These are phyloP conservation scores for Crithidia fasciculata DNA, from an alignment of 208 protist genomes.

Conservation along the genomic window DNA sequence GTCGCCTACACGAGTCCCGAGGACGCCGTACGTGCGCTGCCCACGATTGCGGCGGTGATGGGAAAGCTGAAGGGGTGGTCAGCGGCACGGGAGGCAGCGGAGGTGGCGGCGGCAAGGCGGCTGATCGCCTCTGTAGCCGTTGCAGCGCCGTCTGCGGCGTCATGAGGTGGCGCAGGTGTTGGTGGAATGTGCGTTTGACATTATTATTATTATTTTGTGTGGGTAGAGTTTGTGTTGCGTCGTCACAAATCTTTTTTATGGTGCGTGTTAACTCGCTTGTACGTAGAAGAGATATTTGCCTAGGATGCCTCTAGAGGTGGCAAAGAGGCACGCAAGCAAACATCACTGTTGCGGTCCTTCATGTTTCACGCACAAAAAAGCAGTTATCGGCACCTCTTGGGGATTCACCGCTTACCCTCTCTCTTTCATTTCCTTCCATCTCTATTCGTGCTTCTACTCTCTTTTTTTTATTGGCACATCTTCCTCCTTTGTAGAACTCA, in stretches of 20 bases:
- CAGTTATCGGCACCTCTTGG: neutral
- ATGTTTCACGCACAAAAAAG: neutral
- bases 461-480: neutral
- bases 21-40: slow-evolving; percentile 58
- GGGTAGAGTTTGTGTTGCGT: too few species aligned
- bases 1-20: slow-evolving; percentile 78
- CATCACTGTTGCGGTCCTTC: too few species aligned
- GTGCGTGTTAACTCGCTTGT: neutral
- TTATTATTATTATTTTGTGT: neutral
- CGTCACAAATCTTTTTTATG: slow-evolving; percentile 4
- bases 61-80: slow-evolving; percentile 44
- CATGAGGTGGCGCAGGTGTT: neutral
- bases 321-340: too few species aligned
- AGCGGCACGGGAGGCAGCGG: slow-evolving; percentile 25
- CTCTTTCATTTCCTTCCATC: neutral
- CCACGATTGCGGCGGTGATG: slow-evolving; percentile 52
- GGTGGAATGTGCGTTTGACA: too few species aligned
- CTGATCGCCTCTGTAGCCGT: slow-evolving; percentile 41
- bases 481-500: neutral
- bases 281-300: too few species aligned
- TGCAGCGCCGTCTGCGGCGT: neutral
- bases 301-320: too few species aligned
- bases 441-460: neutral
- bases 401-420: neutral
- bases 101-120: slow-evolving; percentile 43